Evolutionary conservation across 2,329 filamentous ascomycete species (phyloP).

Genomic region (Colletotrichum eleusines): DNA sequence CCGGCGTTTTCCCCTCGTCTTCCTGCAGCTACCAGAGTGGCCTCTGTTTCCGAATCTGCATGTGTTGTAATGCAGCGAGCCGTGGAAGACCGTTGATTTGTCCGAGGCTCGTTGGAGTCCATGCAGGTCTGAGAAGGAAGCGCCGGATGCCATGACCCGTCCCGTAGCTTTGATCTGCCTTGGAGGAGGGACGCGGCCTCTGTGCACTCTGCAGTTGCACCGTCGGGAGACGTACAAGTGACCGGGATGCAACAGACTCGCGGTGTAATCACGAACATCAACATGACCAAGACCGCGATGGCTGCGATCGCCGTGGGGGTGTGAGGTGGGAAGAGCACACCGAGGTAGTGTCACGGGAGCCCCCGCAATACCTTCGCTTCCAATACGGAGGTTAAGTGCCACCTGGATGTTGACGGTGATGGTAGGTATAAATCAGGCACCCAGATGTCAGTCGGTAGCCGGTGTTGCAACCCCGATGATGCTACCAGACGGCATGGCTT

Average conservation of each 20-base stretch:
- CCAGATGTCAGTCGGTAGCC: neutral
- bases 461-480: neutral
- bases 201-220: neutral
- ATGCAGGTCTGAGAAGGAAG: constrained; percentile 26
- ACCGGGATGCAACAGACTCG: neutral
- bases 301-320: neutral
- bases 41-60: constrained; percentile 37
- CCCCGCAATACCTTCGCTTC: neutral
- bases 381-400: neutral
- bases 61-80: constrained; percentile 34
- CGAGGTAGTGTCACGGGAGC: neutral
- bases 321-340: neutral
- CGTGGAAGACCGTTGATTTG: constrained; percentile 29
- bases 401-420: neutral
- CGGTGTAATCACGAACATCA: neutral
- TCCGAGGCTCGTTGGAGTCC: neutral
- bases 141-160: constrained; percentile 13
- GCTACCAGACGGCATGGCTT: constrained; percentile 2
- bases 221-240: neutral
- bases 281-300: neutral
- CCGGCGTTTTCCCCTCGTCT: neutral
- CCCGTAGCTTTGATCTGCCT: constrained; percentile 25
- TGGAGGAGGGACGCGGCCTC: constrained; percentile 3
- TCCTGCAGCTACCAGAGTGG: constrained; percentile 21
- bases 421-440: neutral